phyloP scores from a whole-genome alignment of 2,329 filamentous ascomycete species.

The Colletotrichum shisoi region DNA sequence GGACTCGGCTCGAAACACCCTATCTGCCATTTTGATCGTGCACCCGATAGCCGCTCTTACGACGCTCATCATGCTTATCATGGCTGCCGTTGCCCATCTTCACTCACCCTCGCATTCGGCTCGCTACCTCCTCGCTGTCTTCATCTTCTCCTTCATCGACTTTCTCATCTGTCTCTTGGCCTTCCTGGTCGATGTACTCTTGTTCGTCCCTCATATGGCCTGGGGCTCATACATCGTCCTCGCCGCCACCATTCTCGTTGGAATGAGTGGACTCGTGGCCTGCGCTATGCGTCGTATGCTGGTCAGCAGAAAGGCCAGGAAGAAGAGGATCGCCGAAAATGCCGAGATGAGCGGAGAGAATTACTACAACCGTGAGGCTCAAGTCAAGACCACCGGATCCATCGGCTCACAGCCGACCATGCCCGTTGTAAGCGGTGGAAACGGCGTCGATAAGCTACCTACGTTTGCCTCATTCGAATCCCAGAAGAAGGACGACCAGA shows the following conservation, averaged over 20 bases:
- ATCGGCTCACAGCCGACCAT: slow-evolving; percentile 65
- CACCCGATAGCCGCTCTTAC: slow-evolving; percentile 90
- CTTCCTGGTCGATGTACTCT: slow-evolving; percentile 90
- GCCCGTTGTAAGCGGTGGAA: slow-evolving; percentile 64
- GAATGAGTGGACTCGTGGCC: slow-evolving; percentile 81
- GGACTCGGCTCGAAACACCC: slow-evolving; percentile 61
- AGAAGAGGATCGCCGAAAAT: slow-evolving; percentile 90
- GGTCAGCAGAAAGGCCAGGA: slow-evolving; percentile 89
- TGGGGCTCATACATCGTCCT: slow-evolving; percentile 96
- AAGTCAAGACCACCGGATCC: slow-evolving; percentile 57
- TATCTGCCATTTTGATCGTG: slow-evolving; percentile 90
- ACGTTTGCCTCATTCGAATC: slow-evolving; percentile 73
- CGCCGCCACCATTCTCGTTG: slow-evolving; percentile 84
- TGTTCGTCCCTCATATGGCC: slow-evolving; percentile 91
- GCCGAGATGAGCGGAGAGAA: slow-evolving; percentile 97
- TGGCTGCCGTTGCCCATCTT: slow-evolving; percentile 83
- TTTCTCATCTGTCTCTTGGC: slow-evolving; percentile 84
- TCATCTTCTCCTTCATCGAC: slow-evolving; percentile 86
- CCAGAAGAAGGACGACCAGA: slow-evolving; percentile 67
- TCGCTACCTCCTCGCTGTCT: slow-evolving; percentile 81
- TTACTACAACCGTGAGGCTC: slow-evolving; percentile 78
- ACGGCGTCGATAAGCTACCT: slow-evolving; percentile 61
- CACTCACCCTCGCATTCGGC: slow-evolving; percentile 89
- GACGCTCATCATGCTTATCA: slow-evolving; percentile 81
- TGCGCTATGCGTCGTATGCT: slow-evolving; percentile 95